Base-by-base conservation (phyloP, 495 filamentous ascomycete species). In the Aspergillus bridgeri region DNA sequence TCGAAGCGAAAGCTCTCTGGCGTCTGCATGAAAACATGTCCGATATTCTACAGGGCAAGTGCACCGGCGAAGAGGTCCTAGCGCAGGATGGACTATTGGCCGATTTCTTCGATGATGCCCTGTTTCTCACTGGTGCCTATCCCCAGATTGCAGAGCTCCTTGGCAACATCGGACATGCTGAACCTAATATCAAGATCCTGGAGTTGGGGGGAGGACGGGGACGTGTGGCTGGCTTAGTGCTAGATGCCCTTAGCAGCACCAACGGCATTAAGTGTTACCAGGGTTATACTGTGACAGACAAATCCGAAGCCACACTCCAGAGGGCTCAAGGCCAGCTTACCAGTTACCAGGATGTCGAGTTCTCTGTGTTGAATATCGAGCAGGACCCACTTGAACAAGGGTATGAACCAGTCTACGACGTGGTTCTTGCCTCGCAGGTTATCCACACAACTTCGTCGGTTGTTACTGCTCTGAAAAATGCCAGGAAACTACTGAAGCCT, bases 201-300 rank as follows among this genome's bases (percentile, higher is more conserved):
- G 56, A 58, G 18, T 8, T 58, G 6, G 56, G 56, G 2, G 56
- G 48, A 5, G 56, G 56, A 6, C 53, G 38, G 2, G 56, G 56
- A 3, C 17, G 42, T 49, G 2, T 21, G 33, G 15, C 15, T 22
- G 0, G 21, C 44, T 3, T 44, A 45, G n/a, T 8, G 17, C 8
- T 47, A 17, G n/a, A 22, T 44, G 18, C 21, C 15, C 7, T 25
- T 44, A 20, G 5, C 4, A 11, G 42, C 19, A 3, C 42, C 4
- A 45, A 45, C 19, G 42, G 42, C 5, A 45, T 45, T 11, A 45
- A 45, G n/a, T 24, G 50, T 3, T 42, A 47, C 53, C 4, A 23
- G 18, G 13, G 33, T 7, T 58, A 46, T 13, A 50, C 29, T 6
- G 53, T 21, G 5, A 53, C 56, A 1, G 56, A 58, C 20, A 53